Conservation (phyloP, 106 monocot species). For the Dendrobium huoshanense region DNA sequence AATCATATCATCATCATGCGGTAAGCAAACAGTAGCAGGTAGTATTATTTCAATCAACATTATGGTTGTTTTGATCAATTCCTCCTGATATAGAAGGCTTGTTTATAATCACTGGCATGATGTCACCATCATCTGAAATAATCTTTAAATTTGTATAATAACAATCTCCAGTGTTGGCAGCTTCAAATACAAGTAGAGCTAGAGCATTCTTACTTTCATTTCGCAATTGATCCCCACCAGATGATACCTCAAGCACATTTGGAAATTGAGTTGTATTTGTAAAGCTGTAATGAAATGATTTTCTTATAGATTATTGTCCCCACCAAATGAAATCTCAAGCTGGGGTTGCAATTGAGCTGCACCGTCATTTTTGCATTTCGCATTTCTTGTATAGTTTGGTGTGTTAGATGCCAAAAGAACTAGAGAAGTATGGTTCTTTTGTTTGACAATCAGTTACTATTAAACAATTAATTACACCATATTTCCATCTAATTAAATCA, state of each 20-base stretch:
- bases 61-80: background rate
- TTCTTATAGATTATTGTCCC: background rate
- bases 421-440: background rate
- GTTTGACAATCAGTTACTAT: no score
- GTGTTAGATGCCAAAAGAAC: background rate
- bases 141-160: background rate
- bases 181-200: background rate
- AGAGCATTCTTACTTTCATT: background rate
- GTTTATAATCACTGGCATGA: background rate
- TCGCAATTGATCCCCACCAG: background rate
- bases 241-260: background rate
- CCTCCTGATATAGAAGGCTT: background rate
- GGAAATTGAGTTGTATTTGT: background rate
- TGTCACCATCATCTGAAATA: background rate
- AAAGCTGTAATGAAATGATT: background rate
- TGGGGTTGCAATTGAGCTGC: background rate
- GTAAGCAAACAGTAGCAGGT: background rate
- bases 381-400: background rate
- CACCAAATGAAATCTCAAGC: slow-evolving; percentile 5
- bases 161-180: background rate
- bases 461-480: no score
- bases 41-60: background rate
- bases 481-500: no score
- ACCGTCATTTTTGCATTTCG: background rate
- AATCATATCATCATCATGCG: background rate